Evolutionary conservation across 805 yeast genomes (phyloP), one percentile per base, ranked within the genome.

Genomic region (Groenewaldozyma tartarivorans): DNA sequence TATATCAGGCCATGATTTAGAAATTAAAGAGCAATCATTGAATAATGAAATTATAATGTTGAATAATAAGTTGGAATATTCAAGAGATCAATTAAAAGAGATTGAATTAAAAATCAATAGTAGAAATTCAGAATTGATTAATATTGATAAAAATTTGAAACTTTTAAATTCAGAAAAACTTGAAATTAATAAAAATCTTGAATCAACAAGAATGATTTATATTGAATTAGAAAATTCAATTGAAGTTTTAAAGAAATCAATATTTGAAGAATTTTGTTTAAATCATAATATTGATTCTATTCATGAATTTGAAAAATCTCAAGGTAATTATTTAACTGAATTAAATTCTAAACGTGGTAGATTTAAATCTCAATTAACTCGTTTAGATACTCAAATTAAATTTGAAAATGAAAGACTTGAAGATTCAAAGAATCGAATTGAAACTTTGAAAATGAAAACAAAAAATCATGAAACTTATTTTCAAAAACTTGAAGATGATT

Each of bases 221-320:
- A 21, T 17, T 21, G 4, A 43, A 26, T 33, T n/a, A 3, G 35
- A 38, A 26, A 15, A 24, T 19, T 19, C 31, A n/a, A 44, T 58
- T 6, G 40, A 44, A 4, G 36, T 26, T 13, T 40, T 52, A 19
- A 50, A 50, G 41, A 45, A 58, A 50, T 22, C 43, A 35, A 40
- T 60, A 30, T 48, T 53, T 64, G 34, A 69, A 54, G 68, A 58
- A 0, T 82, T 87, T 54, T 79, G 88, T 42, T 41, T 54, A 1
- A 65, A 60, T 42, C 61, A 79, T 39, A 75, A 76, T 0, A 75
- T 85, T 50, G 56, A 62, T 5, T 60, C 59, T 46, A 75, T 86
- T 31, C 66, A 69, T 36, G 86, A 80, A 26, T 87, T 81, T 55
- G 96, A 87, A 56, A 65, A 64, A 34, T 65, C 74, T 9, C 82